Evolutionary conservation across 2,329 filamentous ascomycete species (phyloP), one percentile per base, ranked within the genome.

Genomic region (Apiospora rasikravindrae): DNA sequence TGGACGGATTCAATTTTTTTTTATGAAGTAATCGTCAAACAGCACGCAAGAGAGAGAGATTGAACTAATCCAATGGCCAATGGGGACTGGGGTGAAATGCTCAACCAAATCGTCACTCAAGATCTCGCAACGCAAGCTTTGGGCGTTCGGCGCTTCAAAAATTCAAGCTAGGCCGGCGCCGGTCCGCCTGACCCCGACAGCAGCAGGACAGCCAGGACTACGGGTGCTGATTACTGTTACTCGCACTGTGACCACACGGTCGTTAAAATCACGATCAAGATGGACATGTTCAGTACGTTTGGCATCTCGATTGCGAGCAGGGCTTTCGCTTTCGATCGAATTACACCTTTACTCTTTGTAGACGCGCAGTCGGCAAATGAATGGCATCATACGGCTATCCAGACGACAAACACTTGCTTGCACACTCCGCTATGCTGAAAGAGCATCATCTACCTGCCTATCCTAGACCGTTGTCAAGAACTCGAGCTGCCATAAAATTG

Each of bases 131-230:
- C 22, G 64, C 37, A 42, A 33, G 24, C 13, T 16, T 66, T 37
- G 33, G 40, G 10, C 37, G 29, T 16, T 66, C 19, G n/a, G 37
- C 45, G 66, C 66, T 68, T 29, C 40, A 37, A 68, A 47, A 68
- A 29, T 68, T 68, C 40, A 19, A 64, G 57, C 57, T 64, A 45
- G 37, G 66, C 44, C 42, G 42, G 66, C 66, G 44, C 44, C 66
- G 66, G 66, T 68, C 40, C 66, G 66, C 44, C 40, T 44, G 45
- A 44, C 14, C 66, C 66, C 66, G 66, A 47, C 26, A 61, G 2
- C 26, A 16, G 10, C 33, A 37, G 33, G 16, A 26, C 51, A 33
- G 37, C 10, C 33, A 37, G 33, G 16, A 26, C 51, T 57, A 61
- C 10, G 19, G 16, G 26, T 33, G 14, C 6, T 11, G 2, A 37